Conservation (phyloP, 371 early-diverging fungal species). For the Mucor circinelloides region DNA sequence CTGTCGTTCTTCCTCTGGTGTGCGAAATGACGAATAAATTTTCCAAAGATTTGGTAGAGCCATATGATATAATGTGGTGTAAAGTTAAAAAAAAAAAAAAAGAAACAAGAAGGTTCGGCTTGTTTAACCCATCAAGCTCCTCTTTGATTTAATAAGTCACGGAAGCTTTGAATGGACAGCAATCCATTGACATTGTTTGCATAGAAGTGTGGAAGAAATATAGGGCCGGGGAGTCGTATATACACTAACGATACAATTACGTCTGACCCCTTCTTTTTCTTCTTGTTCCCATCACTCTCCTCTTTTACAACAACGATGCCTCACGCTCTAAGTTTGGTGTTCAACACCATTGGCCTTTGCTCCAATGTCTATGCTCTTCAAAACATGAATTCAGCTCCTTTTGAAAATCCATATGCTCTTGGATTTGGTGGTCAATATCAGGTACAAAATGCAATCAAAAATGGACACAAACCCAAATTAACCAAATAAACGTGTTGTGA, state of each 20-base stretch:
- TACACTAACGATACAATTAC: constrained; percentile 1
- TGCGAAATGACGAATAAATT: constrained; percentile 77
- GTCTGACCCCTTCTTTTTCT: constrained; percentile 5
- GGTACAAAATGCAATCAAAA: constrained; percentile 15
- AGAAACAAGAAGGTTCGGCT: not conserved
- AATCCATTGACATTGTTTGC: not conserved
- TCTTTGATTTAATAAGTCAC: not conserved
- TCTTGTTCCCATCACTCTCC: not conserved
- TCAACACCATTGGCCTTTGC: constrained; percentile 31
- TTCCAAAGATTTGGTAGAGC: constrained; percentile 70
- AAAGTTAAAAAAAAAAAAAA: not conserved
- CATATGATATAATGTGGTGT: constrained; percentile 33
- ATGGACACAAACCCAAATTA: not conserved
- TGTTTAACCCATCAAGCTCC: not conserved
- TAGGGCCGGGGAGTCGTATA: not conserved
- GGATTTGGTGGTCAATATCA: constrained; percentile 53
- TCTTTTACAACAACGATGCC: not conserved
- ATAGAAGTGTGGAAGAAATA: not conserved
- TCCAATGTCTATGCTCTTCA: constrained; percentile 37
- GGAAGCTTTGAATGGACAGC: not conserved
- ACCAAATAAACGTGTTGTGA: not conserved
- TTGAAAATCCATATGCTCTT: constrained; percentile 40
- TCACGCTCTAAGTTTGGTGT: constrained; percentile 15
- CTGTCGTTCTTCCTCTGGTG: constrained; percentile 77
- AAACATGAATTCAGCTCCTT: constrained; percentile 28